A percentile compares a stretch with the other conserved stretches of the same genome.
Evolutionary conservation across 768 basidiomycete species (phyloP).

Genomic region (Termitomyces sp.): DNA sequence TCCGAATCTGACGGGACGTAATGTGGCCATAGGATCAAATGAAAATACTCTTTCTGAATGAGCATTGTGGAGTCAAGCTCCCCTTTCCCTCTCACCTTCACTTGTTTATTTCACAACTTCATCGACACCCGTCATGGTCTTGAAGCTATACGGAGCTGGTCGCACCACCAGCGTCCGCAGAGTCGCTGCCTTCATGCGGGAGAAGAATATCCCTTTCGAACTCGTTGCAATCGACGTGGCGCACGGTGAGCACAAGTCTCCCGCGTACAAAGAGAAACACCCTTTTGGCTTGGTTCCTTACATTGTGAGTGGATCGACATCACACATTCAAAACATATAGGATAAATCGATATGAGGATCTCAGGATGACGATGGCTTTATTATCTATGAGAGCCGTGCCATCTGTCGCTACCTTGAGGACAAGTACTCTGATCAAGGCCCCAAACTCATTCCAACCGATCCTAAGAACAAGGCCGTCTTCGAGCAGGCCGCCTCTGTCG

Average conservation of each 20-base stretch:
- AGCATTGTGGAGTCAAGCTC: neutral
- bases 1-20: neutral
- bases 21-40: neutral
- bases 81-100: neutral
- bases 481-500: conserved; percentile 51
- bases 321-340: too few species aligned
- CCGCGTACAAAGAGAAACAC: conserved; percentile 45
- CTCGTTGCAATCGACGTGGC: conserved; percentile 40
- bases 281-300: conserved; percentile 66
- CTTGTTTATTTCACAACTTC: neutral
- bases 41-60: neutral
- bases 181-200: conserved; percentile 49
- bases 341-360: neutral
- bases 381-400: conserved; percentile 60
- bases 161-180: conserved; percentile 47
- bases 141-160: conserved; percentile 38
- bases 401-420: conserved; percentile 56
- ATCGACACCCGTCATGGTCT: conserved; percentile 29
- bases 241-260: conserved; percentile 43
- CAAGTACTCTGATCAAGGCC: conserved; percentile 51
- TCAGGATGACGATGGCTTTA: conserved; percentile 53
- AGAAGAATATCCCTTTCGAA: conserved; percentile 57
- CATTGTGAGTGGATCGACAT: conserved; percentile 32
- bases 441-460: conserved; percentile 47
- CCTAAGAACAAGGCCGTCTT: conserved; percentile 38